Base-by-base conservation (phyloP, 495 filamentous ascomycete species). In the Neurospora hispaniola region DNA sequence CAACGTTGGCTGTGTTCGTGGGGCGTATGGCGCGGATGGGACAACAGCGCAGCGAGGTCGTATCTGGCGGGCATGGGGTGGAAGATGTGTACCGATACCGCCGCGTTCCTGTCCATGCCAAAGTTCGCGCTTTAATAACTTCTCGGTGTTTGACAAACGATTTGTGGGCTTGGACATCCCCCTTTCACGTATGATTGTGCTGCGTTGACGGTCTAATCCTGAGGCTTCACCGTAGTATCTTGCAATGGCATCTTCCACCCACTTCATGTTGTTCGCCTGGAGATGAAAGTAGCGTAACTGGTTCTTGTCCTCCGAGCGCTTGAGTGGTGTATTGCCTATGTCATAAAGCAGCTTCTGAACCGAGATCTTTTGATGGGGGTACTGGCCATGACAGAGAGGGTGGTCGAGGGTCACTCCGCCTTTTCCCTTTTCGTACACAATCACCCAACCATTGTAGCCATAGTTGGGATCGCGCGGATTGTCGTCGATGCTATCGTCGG, bases 191-290 rank as follows among this genome's bases (percentile, higher is more conserved):
- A 31, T 5, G 4, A 59, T 12, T 59, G 54, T 66, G 54, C 54
- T 66, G 11, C 77, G 73, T 46, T 74, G 73, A 8, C 71, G 70
- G 18, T 78, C 77, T 27, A 66, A 66, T 18, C 54, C 54, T 7
- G 54, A 66, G 27, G 54, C 54, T 35, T 78, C 77, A 11, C 66
- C 74, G 48, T 78, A 78, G 71, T 78, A 78, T 39, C 74, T 44
- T 11, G 77, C 71, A 27, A 78, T 59, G 16, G 77, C 75, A 46
- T 78, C 77, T 38, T 78, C 77, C 20, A 77, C 75, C 75, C 77
- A 78, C 42, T 77, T 77, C 77, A 78, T 78, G 77, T 78, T 78
- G 42, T 78, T 78, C 10, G 77, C 75, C 43, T 78, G 74, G 11
- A 78, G 74, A 59, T 78, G 77, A n/a, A 78, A 78, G 70, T 77